Evolutionary conservation across 257 asterid species (phyloP).

Genomic region (Nemophila menziesii): DNA sequence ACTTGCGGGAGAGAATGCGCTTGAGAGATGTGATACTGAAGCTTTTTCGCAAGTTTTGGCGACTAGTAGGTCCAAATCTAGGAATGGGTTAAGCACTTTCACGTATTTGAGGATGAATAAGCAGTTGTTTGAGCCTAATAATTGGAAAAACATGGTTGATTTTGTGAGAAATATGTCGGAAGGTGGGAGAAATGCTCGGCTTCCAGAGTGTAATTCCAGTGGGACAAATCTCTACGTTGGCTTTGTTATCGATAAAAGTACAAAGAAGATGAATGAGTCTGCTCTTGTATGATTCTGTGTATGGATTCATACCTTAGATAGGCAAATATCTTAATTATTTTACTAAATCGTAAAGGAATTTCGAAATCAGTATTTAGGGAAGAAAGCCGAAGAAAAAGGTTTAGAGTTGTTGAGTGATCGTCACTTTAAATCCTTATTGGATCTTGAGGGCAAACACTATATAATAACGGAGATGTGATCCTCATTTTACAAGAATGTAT

Average conservation of each 20-base stretch:
- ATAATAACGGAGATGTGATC: too few relatives aligned
- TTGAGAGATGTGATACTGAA: constrained; percentile 67
- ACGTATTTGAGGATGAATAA: too few relatives aligned
- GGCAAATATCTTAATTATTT: too few relatives aligned
- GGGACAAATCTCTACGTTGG: constrained; percentile 65
- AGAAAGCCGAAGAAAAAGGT: too few relatives aligned
- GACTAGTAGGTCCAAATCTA: constrained; percentile 54
- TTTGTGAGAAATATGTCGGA: constrained; percentile 58
- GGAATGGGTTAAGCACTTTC: constrained; percentile 57
- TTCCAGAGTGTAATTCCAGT: constrained; percentile 43
- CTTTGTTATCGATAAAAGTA: constrained; percentile 26
- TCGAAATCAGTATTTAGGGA: too few relatives aligned
- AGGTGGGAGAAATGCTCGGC: constrained; percentile 45
- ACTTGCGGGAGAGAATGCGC: constrained; percentile 90
- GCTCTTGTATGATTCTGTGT: constrained; percentile 40
- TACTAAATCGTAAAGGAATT: too few relatives aligned
- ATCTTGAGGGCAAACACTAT: too few relatives aligned
- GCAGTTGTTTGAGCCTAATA: constrained; percentile 58
- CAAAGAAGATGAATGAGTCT: constrained; percentile 28
- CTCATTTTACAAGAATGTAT: too few relatives aligned
- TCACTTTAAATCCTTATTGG: too few relatives aligned
- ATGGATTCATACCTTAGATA: too few relatives aligned
- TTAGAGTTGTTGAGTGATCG: too few relatives aligned
- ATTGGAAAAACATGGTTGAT: too few relatives aligned
- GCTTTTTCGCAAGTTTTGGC: constrained; percentile 57